A percentile compares a stretch with the other conserved stretches of the same genome.
These are phyloP conservation scores for Ceratobasidium sp. DNA, from an alignment of 1,284 basidiomycete genomes.

Conservation along the genomic window DNA sequence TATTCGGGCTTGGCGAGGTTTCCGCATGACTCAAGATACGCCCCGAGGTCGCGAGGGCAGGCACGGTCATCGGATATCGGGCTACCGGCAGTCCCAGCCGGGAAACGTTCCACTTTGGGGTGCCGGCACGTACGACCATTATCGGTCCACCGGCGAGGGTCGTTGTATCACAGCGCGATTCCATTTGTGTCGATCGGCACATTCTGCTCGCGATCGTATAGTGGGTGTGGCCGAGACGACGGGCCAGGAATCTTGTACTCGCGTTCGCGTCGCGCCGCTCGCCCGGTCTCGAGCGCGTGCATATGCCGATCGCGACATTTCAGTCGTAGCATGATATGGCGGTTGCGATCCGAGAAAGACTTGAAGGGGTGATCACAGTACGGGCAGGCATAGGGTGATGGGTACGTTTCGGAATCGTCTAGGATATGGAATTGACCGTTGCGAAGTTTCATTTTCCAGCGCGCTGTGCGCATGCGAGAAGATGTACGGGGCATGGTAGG, in stretches of 20 bases:
- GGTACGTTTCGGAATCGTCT: too few relatives aligned
- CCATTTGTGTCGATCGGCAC: too few relatives aligned
- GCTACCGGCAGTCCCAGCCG: not conserved
- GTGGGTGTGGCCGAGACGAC: not conserved
- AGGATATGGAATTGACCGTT: too few relatives aligned
- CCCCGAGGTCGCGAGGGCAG: not conserved
- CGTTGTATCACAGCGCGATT: not conserved
- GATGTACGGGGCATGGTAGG: too few relatives aligned
- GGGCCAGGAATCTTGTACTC: not conserved
- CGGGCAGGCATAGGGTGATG: too few relatives aligned
- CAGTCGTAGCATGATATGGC: slow-evolving; percentile 14
- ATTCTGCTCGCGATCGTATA: too few relatives aligned
- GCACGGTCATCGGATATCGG: not conserved
- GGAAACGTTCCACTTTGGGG: slow-evolving; percentile 6
- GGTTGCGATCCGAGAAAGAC: not conserved
- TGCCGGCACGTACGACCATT: not conserved
- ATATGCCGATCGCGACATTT: not conserved
- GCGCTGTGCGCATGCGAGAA: too few relatives aligned
- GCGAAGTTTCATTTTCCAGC: too few relatives aligned
- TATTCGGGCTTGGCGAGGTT: not conserved
- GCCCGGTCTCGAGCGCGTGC: not conserved
- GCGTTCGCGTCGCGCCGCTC: not conserved
- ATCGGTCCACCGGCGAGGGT: not conserved
- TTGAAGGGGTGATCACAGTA: slow-evolving; percentile 2
- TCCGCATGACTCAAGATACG: slow-evolving; percentile 15